Evolutionary conservation across 2,329 filamentous ascomycete genomes (phyloP), one percentile per base, ranked within the genome.

Genomic region (Aspergillus ibericus): DNA sequence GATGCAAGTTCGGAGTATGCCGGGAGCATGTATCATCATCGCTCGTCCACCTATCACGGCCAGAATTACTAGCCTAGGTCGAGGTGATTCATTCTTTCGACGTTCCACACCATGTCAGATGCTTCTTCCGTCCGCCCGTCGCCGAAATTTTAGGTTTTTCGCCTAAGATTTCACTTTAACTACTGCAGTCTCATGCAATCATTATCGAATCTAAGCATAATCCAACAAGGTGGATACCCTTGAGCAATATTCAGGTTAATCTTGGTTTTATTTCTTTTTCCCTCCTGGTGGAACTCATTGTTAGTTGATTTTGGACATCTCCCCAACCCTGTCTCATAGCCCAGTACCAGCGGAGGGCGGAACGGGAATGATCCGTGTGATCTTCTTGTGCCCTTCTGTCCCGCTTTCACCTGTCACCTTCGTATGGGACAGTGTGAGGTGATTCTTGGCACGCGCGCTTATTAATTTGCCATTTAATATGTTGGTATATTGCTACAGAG

Each of bases 1-100:
- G 89, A 92, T 58, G 74, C 69, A 42, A 72, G 72, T 54, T 79
- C 77, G 32, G 77, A 79, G 59, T 79, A 80, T 62, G 75, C 77
- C 13, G 71, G 73, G 42, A 79, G 78, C 69, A 71, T 78, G 68
- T 74, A 78, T 59, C 77, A 75, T 62, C 73, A 78, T 52, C 75
- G 73, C 12, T 66, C 64, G 10, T 77, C 76, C 8, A 72, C 68
- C 22, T 76, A 77, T 59, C 70, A 70, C 52, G 70, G 69, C 22
- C 73, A 76, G 54, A 71, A 70, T 56, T 76, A 76, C 59, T 77
- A 66, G 67, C 12, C 40, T 22, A 35, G 12, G 25, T 29, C 15
- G 6, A n/a, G 9, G 6, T 48, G 22, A 29, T 32, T 32, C 34
- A 46, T 25, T 64, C 55, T 61, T 63, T 29, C 35, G 9, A 44